phyloP scores from a whole-genome alignment of 1,284 basidiomycete genomes.

The Boletus sp. region DNA sequence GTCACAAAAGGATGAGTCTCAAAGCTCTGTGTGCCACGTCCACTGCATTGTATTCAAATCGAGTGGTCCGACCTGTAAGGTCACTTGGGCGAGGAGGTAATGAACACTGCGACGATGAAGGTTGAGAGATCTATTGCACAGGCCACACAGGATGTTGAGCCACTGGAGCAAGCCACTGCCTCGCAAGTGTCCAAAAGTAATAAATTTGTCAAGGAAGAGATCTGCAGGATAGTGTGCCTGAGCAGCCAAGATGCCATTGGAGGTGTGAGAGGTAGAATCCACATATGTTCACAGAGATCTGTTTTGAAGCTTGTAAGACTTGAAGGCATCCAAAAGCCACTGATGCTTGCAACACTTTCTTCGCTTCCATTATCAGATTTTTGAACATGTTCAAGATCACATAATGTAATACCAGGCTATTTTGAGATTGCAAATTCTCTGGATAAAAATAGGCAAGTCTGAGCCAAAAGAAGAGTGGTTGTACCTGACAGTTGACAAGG shows the following conservation, averaged over 20 bases:
- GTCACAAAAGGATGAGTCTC: neutral
- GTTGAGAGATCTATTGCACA: neutral
- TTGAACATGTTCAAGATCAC: too few species aligned
- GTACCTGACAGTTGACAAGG: neutral
- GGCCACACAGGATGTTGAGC: neutral
- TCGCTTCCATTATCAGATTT: too few species aligned
- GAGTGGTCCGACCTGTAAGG: neutral
- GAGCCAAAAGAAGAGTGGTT: neutral
- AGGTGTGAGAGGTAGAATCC: neutral
- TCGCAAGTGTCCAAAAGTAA: neutral
- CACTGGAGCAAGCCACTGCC: neutral
- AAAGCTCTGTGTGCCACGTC: neutral
- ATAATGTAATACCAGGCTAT: neutral
- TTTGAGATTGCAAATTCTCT: neutral
- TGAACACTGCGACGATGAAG: neutral
- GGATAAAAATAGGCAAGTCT: neutral
- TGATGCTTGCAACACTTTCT: too few species aligned
- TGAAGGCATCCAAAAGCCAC: neutral
- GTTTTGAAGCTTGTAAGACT: neutral
- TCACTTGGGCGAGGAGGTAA: neutral
- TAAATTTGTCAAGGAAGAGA: neutral
- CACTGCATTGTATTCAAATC: neutral
- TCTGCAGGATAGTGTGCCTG: neutral
- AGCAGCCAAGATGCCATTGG: neutral
- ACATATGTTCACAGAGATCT: neutral